phyloP scores from a whole-genome alignment of 345 rosid genomes.

The Eucalyptus pauciflora region DNA sequence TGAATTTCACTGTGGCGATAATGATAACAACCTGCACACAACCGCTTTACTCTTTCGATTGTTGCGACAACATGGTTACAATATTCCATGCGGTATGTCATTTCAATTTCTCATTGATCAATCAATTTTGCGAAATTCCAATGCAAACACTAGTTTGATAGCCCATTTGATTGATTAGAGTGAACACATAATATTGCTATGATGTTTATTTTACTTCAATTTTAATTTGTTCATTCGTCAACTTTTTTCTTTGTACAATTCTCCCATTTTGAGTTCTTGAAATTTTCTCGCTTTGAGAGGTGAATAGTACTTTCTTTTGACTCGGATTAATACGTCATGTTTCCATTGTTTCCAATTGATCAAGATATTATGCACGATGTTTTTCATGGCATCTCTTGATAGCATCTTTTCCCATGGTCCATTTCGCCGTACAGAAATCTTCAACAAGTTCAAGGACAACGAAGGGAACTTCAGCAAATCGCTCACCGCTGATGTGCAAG shows the following conservation, averaged over 20 bases:
- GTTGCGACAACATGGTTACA: conserved; percentile 6
- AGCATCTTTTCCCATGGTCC: neutral
- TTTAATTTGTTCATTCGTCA: neutral
- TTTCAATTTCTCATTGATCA: neutral
- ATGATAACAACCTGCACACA: neutral
- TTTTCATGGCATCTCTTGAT: too few relatives aligned
- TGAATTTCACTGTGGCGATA: neutral
- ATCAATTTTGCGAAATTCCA: neutral
- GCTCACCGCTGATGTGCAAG: too few relatives aligned
- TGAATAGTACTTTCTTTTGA: too few relatives aligned
- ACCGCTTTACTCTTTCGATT: conserved; percentile 8
- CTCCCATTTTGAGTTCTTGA: neutral
- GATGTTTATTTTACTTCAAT: neutral
- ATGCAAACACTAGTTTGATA: neutral
- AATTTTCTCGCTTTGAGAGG: neutral
- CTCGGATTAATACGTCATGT: too few relatives aligned
- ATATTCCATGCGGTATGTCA: conserved; percentile 1
- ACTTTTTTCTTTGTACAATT: neutral
- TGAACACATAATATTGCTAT: neutral
- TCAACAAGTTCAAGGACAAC: too few relatives aligned
- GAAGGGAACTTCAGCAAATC: too few relatives aligned
- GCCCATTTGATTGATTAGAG: neutral
- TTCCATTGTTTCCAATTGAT: too few relatives aligned
- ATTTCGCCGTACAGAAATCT: neutral
- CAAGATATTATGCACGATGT: too few relatives aligned